phyloP scores from a whole-genome alignment of 1,284 basidiomycete species.

The Afroboletus lepidellus region DNA sequence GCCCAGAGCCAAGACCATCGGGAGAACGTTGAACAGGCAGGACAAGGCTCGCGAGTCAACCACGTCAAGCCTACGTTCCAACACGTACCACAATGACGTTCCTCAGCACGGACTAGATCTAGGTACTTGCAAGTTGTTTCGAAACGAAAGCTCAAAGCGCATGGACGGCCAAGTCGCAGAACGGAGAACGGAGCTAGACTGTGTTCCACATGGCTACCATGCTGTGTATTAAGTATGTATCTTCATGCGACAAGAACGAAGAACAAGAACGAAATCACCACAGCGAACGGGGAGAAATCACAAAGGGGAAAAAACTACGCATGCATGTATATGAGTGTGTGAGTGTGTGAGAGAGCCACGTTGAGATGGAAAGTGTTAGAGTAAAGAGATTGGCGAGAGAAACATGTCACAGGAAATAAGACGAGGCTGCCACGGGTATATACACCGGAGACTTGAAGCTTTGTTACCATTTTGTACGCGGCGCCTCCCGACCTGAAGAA shows the following conservation, averaged over 20 bases:
- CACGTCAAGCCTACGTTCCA: neutral
- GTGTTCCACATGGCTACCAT: neutral
- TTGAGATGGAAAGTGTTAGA: constrained; percentile 15
- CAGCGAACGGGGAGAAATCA: neutral
- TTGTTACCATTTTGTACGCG: constrained; percentile 8
- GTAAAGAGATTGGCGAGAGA: constrained; percentile 12
- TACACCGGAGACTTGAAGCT: constrained; percentile 9
- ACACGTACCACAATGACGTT: neutral
- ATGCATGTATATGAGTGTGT: constrained; percentile 19
- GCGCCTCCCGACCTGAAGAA: constrained; percentile 13
- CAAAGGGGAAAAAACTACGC: constrained; percentile 1
- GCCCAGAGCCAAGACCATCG: neutral
- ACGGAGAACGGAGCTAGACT: neutral
- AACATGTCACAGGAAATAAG: neutral
- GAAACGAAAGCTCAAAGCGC: neutral
- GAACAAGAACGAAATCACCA: constrained; percentile 1
- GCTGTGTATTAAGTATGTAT: neutral
- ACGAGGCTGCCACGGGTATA: constrained; percentile 19
- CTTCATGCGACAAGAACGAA: constrained; percentile 3
- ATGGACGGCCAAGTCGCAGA: neutral
- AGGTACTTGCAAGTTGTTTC: neutral
- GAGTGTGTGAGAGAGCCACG: neutral
- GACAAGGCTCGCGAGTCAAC: neutral
- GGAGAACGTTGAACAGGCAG: neutral
- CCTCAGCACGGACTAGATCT: neutral